phyloP scores from a whole-genome alignment of 371 early-diverging fungal species.

The Mortierella sp. region DNA sequence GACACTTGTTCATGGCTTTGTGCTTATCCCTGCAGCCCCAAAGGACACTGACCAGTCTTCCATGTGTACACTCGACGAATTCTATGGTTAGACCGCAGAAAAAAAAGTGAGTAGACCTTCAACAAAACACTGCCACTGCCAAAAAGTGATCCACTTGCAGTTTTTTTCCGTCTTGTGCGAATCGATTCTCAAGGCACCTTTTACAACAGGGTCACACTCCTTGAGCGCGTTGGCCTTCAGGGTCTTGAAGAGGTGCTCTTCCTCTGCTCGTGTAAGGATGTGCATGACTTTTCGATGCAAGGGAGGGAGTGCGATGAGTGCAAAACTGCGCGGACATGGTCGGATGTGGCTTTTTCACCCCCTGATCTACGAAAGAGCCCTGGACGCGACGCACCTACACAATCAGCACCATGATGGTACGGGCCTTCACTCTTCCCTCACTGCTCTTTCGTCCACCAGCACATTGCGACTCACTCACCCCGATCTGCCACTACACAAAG shows the following conservation, averaged over 20 bases:
- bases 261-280: conserved; percentile 69
- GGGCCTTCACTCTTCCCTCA: too few species aligned
- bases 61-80: conserved; percentile 75
- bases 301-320: background rate
- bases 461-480: too few species aligned
- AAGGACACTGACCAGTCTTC: conserved; percentile 71
- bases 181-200: conserved; percentile 57
- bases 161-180: background rate
- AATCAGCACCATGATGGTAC: too few species aligned
- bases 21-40: conserved; percentile 72
- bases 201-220: conserved; percentile 66
- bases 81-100: conserved; percentile 54
- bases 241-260: conserved; percentile 69
- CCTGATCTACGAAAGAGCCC: too few species aligned
- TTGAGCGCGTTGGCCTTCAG: conserved; percentile 72
- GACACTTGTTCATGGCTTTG: conserved; percentile 77
- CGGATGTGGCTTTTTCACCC: background rate
- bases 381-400: too few species aligned
- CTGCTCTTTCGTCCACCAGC: too few species aligned
- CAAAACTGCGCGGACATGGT: background rate
- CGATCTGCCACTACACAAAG: too few species aligned
- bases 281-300: conserved; percentile 43
- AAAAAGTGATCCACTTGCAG: too few species aligned
- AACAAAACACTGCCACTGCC: too few species aligned
- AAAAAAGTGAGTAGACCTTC: too few species aligned